Conservation (phyloP, 106 monocot genomes). For the Chionographis japonica region DNA sequence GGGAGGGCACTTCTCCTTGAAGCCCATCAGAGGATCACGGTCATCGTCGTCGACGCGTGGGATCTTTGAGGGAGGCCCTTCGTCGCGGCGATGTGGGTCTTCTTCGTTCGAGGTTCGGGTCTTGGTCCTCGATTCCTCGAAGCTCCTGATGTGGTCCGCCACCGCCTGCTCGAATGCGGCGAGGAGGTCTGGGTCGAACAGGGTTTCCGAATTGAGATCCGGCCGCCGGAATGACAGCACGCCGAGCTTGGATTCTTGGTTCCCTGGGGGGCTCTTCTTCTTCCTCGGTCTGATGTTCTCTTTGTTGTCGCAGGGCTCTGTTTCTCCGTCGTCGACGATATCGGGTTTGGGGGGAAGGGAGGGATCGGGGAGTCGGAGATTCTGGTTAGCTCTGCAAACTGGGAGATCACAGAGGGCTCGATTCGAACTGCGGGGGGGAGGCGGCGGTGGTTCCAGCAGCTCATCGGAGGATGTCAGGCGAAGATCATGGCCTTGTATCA, state of each 20-base stretch:
- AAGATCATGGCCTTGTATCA: conserved; percentile 2
- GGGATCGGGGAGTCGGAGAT: too few species aligned
- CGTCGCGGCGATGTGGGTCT: not conserved
- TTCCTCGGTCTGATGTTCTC: conserved; percentile 10
- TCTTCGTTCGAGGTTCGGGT: not conserved
- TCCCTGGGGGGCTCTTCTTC: not conserved
- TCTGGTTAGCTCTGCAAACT: not conserved
- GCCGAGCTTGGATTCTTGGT: not conserved
- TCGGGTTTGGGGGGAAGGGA: not conserved
- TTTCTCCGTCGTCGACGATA: not conserved
- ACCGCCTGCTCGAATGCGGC: conserved; percentile 36
- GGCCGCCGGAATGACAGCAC: conserved; percentile 39
- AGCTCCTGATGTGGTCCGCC: conserved; percentile 8
- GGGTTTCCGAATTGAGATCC: conserved; percentile 22
- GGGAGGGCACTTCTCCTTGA: conserved; percentile 45
- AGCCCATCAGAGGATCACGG: conserved; percentile 25
- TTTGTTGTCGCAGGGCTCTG: conserved; percentile 4
- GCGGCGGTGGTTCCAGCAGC: not conserved
- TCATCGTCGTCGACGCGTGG: conserved; percentile 3
- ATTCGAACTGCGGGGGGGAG: too few species aligned
- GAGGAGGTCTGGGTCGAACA: conserved; percentile 44
- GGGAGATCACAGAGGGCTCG: not conserved
- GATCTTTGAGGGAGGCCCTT: not conserved
- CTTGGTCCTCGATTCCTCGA: conserved; percentile 9
- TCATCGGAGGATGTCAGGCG: not conserved